phyloP scores from a whole-genome alignment of 352 stramenopile genomes.

The Globisporangium camurandrum region DNA sequence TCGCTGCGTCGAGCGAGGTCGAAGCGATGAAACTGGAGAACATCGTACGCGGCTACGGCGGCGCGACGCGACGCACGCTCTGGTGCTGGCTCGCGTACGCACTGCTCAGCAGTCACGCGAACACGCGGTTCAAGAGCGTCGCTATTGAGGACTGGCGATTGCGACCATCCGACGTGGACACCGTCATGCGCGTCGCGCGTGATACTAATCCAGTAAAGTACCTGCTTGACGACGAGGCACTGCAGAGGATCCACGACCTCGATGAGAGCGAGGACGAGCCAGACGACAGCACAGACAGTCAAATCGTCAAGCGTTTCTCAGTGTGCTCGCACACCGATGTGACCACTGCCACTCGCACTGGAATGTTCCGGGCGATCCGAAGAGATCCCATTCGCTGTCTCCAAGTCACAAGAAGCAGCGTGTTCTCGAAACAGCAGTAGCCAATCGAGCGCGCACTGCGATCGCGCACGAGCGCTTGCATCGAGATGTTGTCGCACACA shows the following conservation, averaged over 20 bases:
- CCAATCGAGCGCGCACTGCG: neutral
- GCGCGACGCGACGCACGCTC: neutral
- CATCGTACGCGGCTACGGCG: neutral
- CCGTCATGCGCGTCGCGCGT: neutral
- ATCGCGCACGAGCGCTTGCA: neutral
- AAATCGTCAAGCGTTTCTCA: neutral
- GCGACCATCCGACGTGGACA: neutral
- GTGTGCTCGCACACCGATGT: neutral
- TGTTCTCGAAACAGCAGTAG: neutral
- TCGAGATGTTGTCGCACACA: neutral
- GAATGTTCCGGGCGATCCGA: too few relatives aligned
- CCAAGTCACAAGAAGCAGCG: neutral
- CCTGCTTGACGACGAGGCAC: neutral
- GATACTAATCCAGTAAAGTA: neutral
- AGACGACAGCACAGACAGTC: neutral
- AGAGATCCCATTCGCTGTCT: too few relatives aligned
- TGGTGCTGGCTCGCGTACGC: slow-evolving; percentile 2
- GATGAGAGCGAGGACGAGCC: neutral
- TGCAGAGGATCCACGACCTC: neutral
- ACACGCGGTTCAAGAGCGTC: neutral
- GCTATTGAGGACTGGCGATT: neutral
- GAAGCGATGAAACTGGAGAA: neutral
- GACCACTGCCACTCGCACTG: too few relatives aligned
- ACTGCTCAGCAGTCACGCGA: neutral
- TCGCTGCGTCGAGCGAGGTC: neutral